These are phyloP conservation scores for Lentinula boryana DNA, from an alignment of 768 basidiomycete species.

Conservation along the genomic window DNA sequence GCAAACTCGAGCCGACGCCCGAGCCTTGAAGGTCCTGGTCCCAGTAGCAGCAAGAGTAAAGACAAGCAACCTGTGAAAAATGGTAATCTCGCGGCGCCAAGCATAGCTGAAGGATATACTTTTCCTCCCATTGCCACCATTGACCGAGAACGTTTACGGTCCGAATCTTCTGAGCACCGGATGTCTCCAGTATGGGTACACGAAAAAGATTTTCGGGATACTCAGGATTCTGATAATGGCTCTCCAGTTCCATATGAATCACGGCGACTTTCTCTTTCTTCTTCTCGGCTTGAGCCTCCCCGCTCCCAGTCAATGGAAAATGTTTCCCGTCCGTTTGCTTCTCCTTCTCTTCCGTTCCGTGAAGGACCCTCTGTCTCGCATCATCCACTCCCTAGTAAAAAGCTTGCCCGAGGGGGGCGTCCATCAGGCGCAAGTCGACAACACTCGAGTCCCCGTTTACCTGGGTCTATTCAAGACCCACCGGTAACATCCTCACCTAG, in stretches of 20 bases:
- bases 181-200: conserved; percentile 37
- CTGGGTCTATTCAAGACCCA: neutral
- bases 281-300: conserved; percentile 42
- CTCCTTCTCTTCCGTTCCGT: conserved; percentile 27
- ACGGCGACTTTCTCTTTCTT: conserved; percentile 43
- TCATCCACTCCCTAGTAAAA: conserved; percentile 15
- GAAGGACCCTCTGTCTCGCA: conserved; percentile 19
- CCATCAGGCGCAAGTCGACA: conserved; percentile 1
- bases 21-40: conserved; percentile 18
- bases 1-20: conserved; percentile 20
- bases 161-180: conserved; percentile 23
- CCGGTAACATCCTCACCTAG: neutral
- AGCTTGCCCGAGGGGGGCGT: conserved; percentile 10
- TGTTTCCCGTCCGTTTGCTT: conserved; percentile 17
- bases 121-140: conserved; percentile 34
- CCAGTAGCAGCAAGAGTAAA: conserved; percentile 15
- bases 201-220: conserved; percentile 24
- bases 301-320: conserved; percentile 23
- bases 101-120: conserved; percentile 34
- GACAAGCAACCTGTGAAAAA: conserved; percentile 31
- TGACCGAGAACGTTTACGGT: conserved; percentile 16
- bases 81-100: conserved; percentile 23
- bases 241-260: conserved; percentile 48
- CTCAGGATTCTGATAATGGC: conserved; percentile 30
- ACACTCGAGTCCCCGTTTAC: conserved; percentile 7